Percentiles rank a stretch among this genome's conserved stretches.
phyloP scores from a whole-genome alignment of 208 protist genomes.

The Wallacemonas rigidus region DNA sequence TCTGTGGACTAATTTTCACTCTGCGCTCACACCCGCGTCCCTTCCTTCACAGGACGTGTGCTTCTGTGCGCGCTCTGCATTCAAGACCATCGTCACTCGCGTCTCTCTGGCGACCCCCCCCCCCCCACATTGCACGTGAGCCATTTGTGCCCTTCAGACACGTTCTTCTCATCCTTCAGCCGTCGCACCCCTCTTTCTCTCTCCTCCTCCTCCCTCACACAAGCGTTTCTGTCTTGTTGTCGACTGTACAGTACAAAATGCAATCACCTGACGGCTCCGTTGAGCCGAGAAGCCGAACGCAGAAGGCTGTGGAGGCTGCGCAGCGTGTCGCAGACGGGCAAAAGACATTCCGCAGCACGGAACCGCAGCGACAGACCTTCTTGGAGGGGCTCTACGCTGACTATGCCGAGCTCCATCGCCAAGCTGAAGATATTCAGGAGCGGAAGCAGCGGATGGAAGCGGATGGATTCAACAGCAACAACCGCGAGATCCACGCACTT shows the following conservation, averaged over 20 bases:
- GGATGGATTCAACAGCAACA: constrained; percentile 65
- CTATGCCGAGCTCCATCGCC: constrained; percentile 69
- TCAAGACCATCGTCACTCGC: no score
- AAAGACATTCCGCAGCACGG: constrained; percentile 29
- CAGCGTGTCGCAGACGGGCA: constrained; percentile 11
- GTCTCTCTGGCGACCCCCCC: no score
- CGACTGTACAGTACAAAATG: not conserved
- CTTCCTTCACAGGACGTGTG: no score
- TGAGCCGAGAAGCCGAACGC: constrained; percentile 3
- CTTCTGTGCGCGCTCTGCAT: no score
- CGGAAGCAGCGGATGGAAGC: constrained; percentile 54
- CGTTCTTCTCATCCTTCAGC: no score
- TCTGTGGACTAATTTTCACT: no score
- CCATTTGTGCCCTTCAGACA: no score
- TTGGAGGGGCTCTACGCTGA: constrained; percentile 70
- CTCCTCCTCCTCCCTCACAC: not conserved
- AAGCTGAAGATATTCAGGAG: constrained; percentile 58
- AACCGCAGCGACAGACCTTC: constrained; percentile 58
- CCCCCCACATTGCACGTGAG: no score
- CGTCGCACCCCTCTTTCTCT: not conserved
- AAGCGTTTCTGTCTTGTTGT: not conserved
- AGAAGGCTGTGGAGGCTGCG: constrained; percentile 14
- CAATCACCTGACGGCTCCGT: not conserved
- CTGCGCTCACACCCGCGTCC: no score
- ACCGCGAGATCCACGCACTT: constrained; percentile 58